phyloP scores from a whole-genome alignment of 208 protist species.

The Leishmania gerbilli region DNA sequence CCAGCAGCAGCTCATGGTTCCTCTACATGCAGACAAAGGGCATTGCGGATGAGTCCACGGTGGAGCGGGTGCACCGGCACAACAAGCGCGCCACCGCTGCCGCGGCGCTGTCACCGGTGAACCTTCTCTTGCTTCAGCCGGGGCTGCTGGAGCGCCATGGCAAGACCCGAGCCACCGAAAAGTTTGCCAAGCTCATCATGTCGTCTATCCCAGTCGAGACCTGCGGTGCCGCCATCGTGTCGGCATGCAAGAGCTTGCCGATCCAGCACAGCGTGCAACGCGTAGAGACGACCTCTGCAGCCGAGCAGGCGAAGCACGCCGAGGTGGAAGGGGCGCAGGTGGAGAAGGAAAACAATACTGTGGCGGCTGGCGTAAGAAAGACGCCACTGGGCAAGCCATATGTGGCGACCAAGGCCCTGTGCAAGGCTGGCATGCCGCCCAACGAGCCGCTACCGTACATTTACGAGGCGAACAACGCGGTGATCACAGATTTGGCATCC shows the following conservation, averaged over 20 bases:
- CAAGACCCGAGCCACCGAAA: conserved; percentile 56
- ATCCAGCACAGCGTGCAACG: not conserved
- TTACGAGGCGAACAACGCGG: conserved; percentile 16
- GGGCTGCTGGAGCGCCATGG: conserved; percentile 62
- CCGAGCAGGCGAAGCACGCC: not conserved
- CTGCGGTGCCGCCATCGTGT: conserved; percentile 54
- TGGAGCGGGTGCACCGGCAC: conserved; percentile 41
- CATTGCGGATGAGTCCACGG: conserved; percentile 48
- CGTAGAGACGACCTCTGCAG: not conserved
- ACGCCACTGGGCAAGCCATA: conserved; percentile 16
- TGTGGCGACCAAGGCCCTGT: conserved; percentile 12
- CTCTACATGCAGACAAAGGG: conserved; percentile 80
- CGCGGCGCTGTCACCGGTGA: conserved; percentile 14
- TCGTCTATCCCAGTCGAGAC: conserved; percentile 47
- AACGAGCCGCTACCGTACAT: conserved; percentile 5
- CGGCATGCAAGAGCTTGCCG: conserved; percentile 28
- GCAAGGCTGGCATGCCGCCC: conserved; percentile 7
- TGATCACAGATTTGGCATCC: conserved; percentile 19
- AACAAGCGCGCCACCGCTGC: conserved; percentile 19
- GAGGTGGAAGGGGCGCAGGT: not conserved
- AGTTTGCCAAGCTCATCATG: conserved; percentile 44
- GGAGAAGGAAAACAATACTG: not conserved
- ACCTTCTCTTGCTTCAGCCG: conserved; percentile 56
- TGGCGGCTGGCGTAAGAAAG: not conserved
- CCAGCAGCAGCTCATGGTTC: conserved; percentile 56